Conservation (phyloP, 75 land plant species). For the Chamaecyparis obtusa region DNA sequence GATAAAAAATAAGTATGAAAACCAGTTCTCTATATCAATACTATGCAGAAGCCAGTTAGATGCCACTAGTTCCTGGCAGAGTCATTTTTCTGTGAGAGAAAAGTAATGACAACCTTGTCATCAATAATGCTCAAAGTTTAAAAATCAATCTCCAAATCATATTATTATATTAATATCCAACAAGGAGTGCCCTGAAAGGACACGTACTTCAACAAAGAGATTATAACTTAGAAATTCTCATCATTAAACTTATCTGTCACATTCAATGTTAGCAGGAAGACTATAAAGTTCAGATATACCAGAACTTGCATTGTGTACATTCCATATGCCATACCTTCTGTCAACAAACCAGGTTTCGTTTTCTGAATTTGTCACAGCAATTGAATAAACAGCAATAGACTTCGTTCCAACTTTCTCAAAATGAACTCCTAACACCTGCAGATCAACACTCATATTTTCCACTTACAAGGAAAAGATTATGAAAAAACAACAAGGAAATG, state of each 20-base stretch:
- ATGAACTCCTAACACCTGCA: slow-evolving; percentile 92
- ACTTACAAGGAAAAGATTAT: background rate
- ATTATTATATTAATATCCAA: background rate
- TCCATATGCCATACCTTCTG: slow-evolving; percentile 60
- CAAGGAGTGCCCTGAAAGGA: background rate
- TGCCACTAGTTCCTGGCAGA: background rate
- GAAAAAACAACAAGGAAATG: background rate
- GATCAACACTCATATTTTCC: background rate
- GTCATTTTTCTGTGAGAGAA: background rate
- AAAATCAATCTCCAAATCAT: background rate
- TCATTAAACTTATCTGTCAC: background rate
- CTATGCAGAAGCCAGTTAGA: background rate
- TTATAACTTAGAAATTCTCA: background rate
- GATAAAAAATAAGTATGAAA: slow-evolving; percentile 1
- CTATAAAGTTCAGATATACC: background rate
- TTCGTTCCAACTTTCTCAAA: slow-evolving; percentile 87
- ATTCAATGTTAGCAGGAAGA: background rate
- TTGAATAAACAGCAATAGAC: slow-evolving; percentile 93
- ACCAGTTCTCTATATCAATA: background rate
- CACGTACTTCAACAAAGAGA: background rate
- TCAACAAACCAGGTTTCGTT: slow-evolving; percentile 87
- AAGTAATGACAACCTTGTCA: background rate
- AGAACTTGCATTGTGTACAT: background rate
- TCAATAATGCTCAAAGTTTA: background rate
- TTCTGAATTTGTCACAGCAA: slow-evolving; percentile 79